Conservation (phyloP, 306 rosid species). For the Malus domestica region ASM211411v1 NC_041793.1:37819001-37819500, state of each 20-base stretch:
- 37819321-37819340: neutral
- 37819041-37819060: slow-evolving; percentile 10
- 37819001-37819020: neutral
- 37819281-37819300: slow-evolving; percentile 11
- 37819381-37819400: neutral
- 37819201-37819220: slow-evolving; percentile 72
- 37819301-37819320: neutral
- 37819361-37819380: neutral
- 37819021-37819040: slow-evolving; percentile 7
- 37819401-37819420: neutral
- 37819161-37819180: slow-evolving; percentile 66
- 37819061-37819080: slow-evolving; percentile 64
- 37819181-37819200: slow-evolving; percentile 70
- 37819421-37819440: neutral
- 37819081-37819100: slow-evolving; percentile 42
- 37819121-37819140: slow-evolving; percentile 81
- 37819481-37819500: neutral
- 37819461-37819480: neutral
- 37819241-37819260: slow-evolving; percentile 66
- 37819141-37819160: slow-evolving; percentile 61
- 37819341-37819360: neutral
- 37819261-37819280: slow-evolving; percentile 81
- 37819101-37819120: slow-evolving; percentile 45
- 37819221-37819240: slow-evolving; percentile 82
- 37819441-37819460: neutral